Base-by-base conservation (phyloP, 129 eudicot genomes). In the Glebionis coronaria region DNA sequence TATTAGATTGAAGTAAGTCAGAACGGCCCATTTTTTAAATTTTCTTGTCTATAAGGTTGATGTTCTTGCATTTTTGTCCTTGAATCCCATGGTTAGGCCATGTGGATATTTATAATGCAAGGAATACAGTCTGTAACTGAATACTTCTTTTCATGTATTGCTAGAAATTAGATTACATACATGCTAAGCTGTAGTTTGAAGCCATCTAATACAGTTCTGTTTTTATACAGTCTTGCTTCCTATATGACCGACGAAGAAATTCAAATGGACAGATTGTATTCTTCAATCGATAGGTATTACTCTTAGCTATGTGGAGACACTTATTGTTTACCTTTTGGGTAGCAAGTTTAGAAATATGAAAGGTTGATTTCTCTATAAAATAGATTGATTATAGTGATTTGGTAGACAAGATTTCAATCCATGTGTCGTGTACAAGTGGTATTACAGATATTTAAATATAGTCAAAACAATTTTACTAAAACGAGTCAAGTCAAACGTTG, bases 211-310 rank as follows among this genome's bases (percentile, higher is more conserved):
- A 19, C 52, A 19, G 8, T 3, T 46, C 67, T 71, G 45, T 23
- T 53, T 44, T 3, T 74, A 9, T 77, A 66, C 97, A 90, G 99
- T 78, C 99, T 94, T 74, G 99, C 99, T 79, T 87, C 97, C 19
- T 89, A 94, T 69, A 94, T 94, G 85, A 86, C 90, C 10, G 97
- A 90, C 12, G 99, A 94, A 60, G 99, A 94, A 81, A 90, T 94
- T 66, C 88, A 84, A 23, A 76, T 61, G 76, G 99, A 97, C 57
- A 73, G 89, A 68, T 69, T 94, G 66, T 94, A 82, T 82, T 97
- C 97, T n/a, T 87, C 99, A 40, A 83, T 90, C 25, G 82, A 80
- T n/a, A 81, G 93, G 99, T 94, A 73, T 50, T 44, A 9, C 44
- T 63, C 59, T 75, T 40, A 38, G 3, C 52, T 51, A 53, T 40